Evolutionary conservation across 2,329 filamentous ascomycete genomes (phyloP), one percentile per base, ranked within the genome.

Genomic region (Acrocalymma vagum): DNA sequence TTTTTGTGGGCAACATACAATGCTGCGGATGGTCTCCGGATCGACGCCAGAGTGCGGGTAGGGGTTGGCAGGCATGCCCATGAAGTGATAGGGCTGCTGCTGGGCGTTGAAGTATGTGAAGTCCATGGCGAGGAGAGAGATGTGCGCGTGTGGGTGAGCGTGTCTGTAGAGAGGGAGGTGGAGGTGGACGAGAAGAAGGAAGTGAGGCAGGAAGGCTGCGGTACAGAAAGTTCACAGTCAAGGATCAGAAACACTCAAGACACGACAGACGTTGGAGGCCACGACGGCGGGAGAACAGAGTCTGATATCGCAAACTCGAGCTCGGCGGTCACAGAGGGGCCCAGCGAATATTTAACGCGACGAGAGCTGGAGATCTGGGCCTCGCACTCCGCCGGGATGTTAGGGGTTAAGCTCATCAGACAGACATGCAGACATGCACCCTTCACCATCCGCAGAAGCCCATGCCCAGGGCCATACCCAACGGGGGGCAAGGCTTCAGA

Each of bases 81-180:
- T 71, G 47, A 78, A 77, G 25, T 74, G 72, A 39, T 50, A 28
- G 53, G 77, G 82, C 26, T 73, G 65, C 50, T 76, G 76, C 26
- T 63, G 63, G 22, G 72, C 58, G 34, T 65, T 60, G 63, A 77
- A 83, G 63, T 79, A 82, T 37, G 74, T 72, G 63, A 81, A 84
- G 55, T 84, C 79, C 80, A 84, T 84, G 35, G 53, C 27, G 40
- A n/a, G n/a, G 27, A 11, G 18, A 40, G 25, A 15, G 21, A 29
- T 15, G 18, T 29, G 38, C 21, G 41, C 18, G 29, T 20, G 14
- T 11, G 32, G 25, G 15, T 36, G 29, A 25, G 21, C 30, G 40
- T 26, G 24, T 16, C 20, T 16, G 14, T 24, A n/a, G 21, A 42
- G 24, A 30, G 26, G 15, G 28, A 24, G 9, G 22, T 36, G n/a